Evolutionary conservation across 257 asterid species (phyloP).

Genomic region (Lithospermum erythrorhizon): DNA sequence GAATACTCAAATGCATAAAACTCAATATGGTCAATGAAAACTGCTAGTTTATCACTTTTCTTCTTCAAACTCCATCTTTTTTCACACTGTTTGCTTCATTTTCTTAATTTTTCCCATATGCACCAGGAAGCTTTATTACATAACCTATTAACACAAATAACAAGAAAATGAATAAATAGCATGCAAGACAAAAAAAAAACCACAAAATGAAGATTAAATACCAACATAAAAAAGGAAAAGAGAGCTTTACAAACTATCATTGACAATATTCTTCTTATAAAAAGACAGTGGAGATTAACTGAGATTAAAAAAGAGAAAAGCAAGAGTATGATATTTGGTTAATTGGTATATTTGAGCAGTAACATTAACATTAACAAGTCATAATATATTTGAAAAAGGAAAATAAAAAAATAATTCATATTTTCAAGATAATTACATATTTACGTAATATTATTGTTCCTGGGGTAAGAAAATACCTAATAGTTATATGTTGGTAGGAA

Average conservation of each 20-base stretch:
- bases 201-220: not conserved
- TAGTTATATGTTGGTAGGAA: conserved; percentile 18
- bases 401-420: not conserved
- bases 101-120: conserved; percentile 3
- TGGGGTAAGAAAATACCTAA: conserved; percentile 1
- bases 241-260: not conserved
- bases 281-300: conserved; percentile 3
- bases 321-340: not conserved
- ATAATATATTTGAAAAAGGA: no score
- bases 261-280: not conserved
- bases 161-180: not conserved
- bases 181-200: conserved; percentile 11
- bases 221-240: not conserved
- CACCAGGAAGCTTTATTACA: not conserved
- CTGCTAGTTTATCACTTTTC: not conserved
- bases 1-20: conserved; percentile 30
- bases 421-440: no score
- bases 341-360: not conserved
- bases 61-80: conserved; percentile 9
- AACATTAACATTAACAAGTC: no score
- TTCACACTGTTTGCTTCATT: not conserved
- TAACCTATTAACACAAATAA: conserved; percentile 2
- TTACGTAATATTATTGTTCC: no score
- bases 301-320: conserved; percentile 4
- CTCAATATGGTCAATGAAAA: conserved; percentile 1